phyloP scores from a whole-genome alignment of 441 rosid species.

The Euphorbia corollata region DNA sequence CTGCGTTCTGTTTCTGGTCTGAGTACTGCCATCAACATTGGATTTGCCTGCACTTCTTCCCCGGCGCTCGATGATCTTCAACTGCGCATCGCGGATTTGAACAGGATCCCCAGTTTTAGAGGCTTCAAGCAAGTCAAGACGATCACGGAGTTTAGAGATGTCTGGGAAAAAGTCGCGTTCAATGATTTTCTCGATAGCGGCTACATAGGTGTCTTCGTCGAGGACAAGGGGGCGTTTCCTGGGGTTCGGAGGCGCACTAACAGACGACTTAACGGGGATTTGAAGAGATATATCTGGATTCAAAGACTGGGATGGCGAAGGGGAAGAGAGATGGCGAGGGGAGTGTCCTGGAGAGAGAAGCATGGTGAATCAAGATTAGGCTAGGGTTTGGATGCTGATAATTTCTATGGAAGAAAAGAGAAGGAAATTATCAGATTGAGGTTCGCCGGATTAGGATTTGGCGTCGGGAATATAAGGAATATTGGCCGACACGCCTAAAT shows the following conservation, averaged over 20 bases:
- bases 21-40: conserved; percentile 31
- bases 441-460: no score
- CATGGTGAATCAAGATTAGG: conserved; percentile 29
- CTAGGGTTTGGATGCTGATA: not conserved
- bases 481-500: no score
- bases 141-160: conserved; percentile 47
- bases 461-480: no score
- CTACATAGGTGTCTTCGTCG: conserved; percentile 79
- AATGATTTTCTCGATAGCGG: conserved; percentile 79
- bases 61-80: conserved; percentile 91
- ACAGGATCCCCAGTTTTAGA: conserved; percentile 69
- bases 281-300: conserved; percentile 27
- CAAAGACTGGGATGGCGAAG: conserved; percentile 51
- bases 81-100: conserved; percentile 82
- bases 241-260: conserved; percentile 25
- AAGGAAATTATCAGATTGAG: no score
- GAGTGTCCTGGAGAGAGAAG: conserved; percentile 90
- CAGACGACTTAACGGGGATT: conserved; percentile 28
- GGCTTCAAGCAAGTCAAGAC: no score
- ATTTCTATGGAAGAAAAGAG: no score
- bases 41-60: conserved; percentile 35
- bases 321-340: conserved; percentile 74
- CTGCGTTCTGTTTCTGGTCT: conserved; percentile 30
- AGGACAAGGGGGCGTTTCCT: conserved; percentile 57
- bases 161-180: conserved; percentile 97